Percentiles rank a stretch among this genome's conserved stretches.
phyloP scores from a whole-genome alignment of 306 rosid genomes.

The Hippophae rhamnoides region DNA sequence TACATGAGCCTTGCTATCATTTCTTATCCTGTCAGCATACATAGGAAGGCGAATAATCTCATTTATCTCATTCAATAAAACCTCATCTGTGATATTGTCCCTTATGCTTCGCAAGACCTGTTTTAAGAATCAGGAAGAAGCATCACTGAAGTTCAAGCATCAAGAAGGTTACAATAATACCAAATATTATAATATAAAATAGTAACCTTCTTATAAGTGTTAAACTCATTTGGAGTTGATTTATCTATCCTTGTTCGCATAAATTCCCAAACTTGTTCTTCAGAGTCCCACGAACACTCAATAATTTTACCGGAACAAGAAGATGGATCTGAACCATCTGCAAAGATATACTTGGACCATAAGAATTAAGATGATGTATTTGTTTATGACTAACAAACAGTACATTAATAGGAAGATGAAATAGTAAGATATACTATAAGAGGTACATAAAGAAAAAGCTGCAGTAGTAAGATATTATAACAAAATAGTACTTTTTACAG shows the following conservation, averaged over 20 bases:
- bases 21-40: constrained; percentile 84
- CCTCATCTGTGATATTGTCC: constrained; percentile 75
- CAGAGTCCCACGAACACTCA: constrained; percentile 67
- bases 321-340: constrained; percentile 63
- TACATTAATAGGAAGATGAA: no score
- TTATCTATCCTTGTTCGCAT: constrained; percentile 73
- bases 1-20: constrained; percentile 66
- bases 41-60: constrained; percentile 85
- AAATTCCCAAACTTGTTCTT: constrained; percentile 51
- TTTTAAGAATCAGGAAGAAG: constrained; percentile 9
- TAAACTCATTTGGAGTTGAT: constrained; percentile 78
- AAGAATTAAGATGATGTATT: not conserved
- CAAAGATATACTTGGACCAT: constrained; percentile 1
- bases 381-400: not conserved
- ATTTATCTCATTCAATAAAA: constrained; percentile 66
- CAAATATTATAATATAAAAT: not conserved
- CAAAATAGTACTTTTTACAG: no score
- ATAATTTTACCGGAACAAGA: constrained; percentile 65
- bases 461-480: no score
- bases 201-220: constrained; percentile 67
- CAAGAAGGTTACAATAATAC: not conserved
- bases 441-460: no score
- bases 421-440: no score
- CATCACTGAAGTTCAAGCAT: not conserved
- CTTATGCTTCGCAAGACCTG: constrained; percentile 88